A percentile compares a stretch with the other conserved stretches of the same genome.
Conservation (phyloP, 2,329 filamentous ascomycete genomes). For the Fusarium burgessii region DNA sequence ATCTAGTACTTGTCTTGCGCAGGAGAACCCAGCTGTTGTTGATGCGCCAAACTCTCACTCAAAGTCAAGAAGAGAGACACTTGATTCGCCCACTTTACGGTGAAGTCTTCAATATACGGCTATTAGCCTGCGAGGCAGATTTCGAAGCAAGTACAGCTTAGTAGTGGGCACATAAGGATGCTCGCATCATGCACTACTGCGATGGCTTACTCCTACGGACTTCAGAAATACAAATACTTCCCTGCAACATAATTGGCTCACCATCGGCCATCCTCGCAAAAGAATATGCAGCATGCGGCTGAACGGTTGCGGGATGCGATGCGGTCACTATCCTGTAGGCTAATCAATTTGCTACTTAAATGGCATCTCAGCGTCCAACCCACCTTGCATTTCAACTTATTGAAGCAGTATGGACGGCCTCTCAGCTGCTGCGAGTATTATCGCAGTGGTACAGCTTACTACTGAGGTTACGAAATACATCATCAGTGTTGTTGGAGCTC, state of each 20-base stretch:
- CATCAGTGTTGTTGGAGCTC: constrained; percentile 19
- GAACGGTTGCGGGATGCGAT: neutral
- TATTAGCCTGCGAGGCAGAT: neutral
- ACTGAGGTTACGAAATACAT: constrained; percentile 35
- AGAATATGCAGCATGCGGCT: neutral
- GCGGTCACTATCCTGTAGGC: neutral
- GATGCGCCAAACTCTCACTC: neutral
- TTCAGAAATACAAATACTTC: neutral
- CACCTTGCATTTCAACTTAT: neutral
- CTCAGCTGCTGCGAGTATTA: constrained; percentile 31
- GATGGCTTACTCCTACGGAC: constrained; percentile 1
- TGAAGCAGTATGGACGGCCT: neutral
- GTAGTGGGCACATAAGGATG: neutral
- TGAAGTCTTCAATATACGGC: neutral
- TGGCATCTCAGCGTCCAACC: neutral
- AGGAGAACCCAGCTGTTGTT: neutral
- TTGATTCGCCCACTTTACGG: neutral
- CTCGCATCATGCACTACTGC: neutral
- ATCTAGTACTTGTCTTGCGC: neutral
- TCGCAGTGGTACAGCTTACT: constrained; percentile 39
- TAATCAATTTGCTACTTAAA: neutral
- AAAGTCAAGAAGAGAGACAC: neutral
- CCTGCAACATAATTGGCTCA: neutral
- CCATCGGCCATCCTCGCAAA: neutral
- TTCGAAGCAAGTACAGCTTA: neutral